These are phyloP conservation scores for Yamadazyma songkhlaensis DNA, from an alignment of 1,139 yeast species.

Conservation along the genomic window DNA sequence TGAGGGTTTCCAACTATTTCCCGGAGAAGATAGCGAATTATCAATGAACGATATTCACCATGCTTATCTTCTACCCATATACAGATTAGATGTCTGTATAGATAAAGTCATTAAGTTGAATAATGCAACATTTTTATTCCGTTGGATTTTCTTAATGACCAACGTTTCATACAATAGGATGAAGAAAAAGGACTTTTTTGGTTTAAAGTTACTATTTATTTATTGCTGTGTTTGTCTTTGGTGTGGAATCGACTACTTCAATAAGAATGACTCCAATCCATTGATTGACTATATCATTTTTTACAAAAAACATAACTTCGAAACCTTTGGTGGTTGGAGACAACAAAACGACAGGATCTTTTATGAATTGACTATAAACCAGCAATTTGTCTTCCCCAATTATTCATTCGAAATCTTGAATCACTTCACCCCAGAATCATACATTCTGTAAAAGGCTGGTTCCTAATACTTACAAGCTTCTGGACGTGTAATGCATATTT, in stretches of 20 bases:
- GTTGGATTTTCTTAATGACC: constrained; percentile 21
- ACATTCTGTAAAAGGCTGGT: neutral
- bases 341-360: constrained; percentile 15
- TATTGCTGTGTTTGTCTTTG: constrained; percentile 20
- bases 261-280: constrained; percentile 12
- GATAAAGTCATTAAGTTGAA: constrained; percentile 4
- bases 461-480: too few species aligned
- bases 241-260: constrained; percentile 15
- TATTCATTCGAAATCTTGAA: constrained; percentile 1
- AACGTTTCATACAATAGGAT: constrained; percentile 14
- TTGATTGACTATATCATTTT: constrained; percentile 23
- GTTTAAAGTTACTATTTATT: constrained; percentile 21
- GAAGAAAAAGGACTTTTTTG: constrained; percentile 19
- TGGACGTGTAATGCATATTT: too few species aligned
- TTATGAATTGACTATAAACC: constrained; percentile 10
- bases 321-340: constrained; percentile 16
- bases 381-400: constrained; percentile 3
- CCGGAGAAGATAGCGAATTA: too few species aligned
- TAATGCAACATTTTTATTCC: constrained; percentile 17
- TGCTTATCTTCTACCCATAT: neutral
- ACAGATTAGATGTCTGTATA: constrained; percentile 10
- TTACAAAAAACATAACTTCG: constrained; percentile 17
- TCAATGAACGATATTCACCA: too few species aligned
- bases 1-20: too few species aligned
- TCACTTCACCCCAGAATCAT: neutral